Percentiles rank a stretch among this genome's conserved stretches.
Evolutionary conservation across 176 grass and related monocot species (phyloP).

Genomic region (Rhynchospora breviuscula): DNA sequence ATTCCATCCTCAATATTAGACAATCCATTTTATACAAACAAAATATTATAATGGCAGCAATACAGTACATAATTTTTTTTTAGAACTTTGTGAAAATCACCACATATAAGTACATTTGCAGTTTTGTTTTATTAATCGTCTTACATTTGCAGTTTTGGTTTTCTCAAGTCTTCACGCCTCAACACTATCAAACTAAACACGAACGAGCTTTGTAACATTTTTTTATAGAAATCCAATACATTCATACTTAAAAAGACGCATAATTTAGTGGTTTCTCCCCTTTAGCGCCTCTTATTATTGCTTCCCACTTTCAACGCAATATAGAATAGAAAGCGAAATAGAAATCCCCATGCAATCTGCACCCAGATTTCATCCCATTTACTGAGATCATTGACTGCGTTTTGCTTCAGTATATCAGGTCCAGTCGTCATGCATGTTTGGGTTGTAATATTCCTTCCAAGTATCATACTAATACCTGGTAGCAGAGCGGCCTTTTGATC

Average conservation of each 20-base stretch:
- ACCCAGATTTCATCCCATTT: conserved; percentile 63
- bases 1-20: background rate
- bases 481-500: conserved; percentile 13
- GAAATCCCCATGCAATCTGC: conserved; percentile 80
- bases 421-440: conserved; percentile 47
- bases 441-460: background rate
- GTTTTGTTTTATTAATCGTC: background rate
- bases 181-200: background rate
- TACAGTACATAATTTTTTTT: background rate
- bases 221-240: background rate
- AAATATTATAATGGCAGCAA: background rate
- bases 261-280: background rate
- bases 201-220: background rate
- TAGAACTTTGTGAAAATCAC: background rate
- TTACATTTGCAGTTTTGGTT: background rate
- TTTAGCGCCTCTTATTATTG: conserved; percentile 65
- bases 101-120: background rate
- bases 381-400: conserved; percentile 43
- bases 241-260: background rate
- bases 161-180: background rate
- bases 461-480: conserved; percentile 17
- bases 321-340: conserved; percentile 76
- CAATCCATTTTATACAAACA: background rate
- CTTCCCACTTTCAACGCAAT: conserved; percentile 62
- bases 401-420: conserved; percentile 47